phyloP scores from a whole-genome alignment of 352 stramenopile species.

The Phytophthora multivora region DNA sequence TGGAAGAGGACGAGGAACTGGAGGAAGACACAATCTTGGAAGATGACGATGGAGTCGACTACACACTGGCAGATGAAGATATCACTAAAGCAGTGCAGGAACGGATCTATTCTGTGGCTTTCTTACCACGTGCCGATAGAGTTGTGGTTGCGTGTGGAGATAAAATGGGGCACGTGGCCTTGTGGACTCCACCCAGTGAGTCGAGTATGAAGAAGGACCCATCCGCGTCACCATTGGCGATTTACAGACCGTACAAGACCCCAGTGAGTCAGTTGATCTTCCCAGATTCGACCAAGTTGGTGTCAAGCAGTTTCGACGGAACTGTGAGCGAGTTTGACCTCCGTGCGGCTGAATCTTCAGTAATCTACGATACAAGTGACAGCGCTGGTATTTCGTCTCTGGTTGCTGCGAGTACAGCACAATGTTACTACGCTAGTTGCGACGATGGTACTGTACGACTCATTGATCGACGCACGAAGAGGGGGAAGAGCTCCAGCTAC shows the following conservation, averaged over 20 bases:
- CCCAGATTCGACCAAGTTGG: slow-evolving; percentile 53
- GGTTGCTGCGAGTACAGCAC: slow-evolving; percentile 21
- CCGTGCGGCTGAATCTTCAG: slow-evolving; percentile 47
- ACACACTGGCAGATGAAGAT: slow-evolving; percentile 53
- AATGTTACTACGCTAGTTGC: slow-evolving; percentile 57
- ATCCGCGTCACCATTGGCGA: slow-evolving; percentile 33
- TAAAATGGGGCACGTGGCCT: slow-evolving; percentile 72
- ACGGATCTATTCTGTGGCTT: slow-evolving; percentile 78
- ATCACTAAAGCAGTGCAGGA: slow-evolving; percentile 76
- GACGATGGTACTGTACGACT: slow-evolving; percentile 66
- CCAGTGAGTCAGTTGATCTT: slow-evolving; percentile 79
- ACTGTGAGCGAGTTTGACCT: slow-evolving; percentile 75
- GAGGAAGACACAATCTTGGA: slow-evolving; percentile 41
- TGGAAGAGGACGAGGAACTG: slow-evolving; percentile 38
- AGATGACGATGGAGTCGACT: slow-evolving; percentile 49
- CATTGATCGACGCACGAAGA: slow-evolving; percentile 54
- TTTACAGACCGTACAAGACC: slow-evolving; percentile 71
- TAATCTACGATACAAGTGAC: slow-evolving; percentile 55
- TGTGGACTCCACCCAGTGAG: slow-evolving; percentile 55
- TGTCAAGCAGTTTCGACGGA: slow-evolving; percentile 79
- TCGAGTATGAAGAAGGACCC: slow-evolving; percentile 19
- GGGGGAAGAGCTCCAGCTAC: slow-evolving; percentile 39
- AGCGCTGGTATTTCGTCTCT: slow-evolving; percentile 69
- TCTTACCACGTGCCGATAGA: slow-evolving; percentile 69
- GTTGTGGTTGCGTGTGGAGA: slow-evolving; percentile 73